A percentile compares a stretch with the other conserved stretches of the same genome.
These are phyloP conservation scores for Phytophthora colocasiae DNA, from an alignment of 352 stramenopile species.

Conservation along the genomic window DNA sequence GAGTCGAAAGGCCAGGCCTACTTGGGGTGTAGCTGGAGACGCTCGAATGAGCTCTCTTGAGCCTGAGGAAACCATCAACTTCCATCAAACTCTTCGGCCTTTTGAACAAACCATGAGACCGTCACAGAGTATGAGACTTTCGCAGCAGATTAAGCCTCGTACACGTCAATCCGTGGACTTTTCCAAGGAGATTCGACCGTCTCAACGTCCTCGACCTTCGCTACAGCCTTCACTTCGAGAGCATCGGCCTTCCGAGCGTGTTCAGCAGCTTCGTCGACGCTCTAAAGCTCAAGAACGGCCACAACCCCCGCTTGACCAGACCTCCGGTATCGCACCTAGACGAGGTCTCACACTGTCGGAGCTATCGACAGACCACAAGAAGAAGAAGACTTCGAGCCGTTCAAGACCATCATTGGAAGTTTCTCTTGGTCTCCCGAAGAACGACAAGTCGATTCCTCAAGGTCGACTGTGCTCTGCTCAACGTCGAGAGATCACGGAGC, in stretches of 20 bases:
- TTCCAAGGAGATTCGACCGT: constrained; percentile 11
- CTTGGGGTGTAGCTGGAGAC: constrained; percentile 21
- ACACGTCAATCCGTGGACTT: constrained; percentile 8
- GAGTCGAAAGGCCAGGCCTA: constrained; percentile 10
- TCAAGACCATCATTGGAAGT: constrained; percentile 14
- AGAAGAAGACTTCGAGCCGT: constrained; percentile 4
- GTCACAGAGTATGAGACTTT: constrained; percentile 15
- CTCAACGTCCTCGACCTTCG: constrained; percentile 5
- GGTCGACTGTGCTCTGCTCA: constrained; percentile 8
- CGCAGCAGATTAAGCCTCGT: constrained; percentile 10
- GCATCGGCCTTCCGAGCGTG: constrained; percentile 1
- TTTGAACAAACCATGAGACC: constrained; percentile 29
- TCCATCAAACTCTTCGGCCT: constrained; percentile 20
- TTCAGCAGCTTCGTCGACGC: neutral
- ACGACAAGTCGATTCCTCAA: neutral
- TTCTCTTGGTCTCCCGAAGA: constrained; percentile 6
- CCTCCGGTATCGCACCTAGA: constrained; percentile 6
- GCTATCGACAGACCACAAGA: constrained; percentile 7
- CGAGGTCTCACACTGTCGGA: constrained; percentile 9
- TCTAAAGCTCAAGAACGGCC: constrained; percentile 2
- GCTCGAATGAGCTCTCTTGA: constrained; percentile 17
- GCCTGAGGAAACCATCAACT: constrained; percentile 9
- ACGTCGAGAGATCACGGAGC: constrained; percentile 24
- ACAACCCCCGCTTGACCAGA: constrained; percentile 2
- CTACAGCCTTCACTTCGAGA: neutral